phyloP scores from a whole-genome alignment of 2,329 filamentous ascomycete species.

The Diaporthe longicolla region DNA sequence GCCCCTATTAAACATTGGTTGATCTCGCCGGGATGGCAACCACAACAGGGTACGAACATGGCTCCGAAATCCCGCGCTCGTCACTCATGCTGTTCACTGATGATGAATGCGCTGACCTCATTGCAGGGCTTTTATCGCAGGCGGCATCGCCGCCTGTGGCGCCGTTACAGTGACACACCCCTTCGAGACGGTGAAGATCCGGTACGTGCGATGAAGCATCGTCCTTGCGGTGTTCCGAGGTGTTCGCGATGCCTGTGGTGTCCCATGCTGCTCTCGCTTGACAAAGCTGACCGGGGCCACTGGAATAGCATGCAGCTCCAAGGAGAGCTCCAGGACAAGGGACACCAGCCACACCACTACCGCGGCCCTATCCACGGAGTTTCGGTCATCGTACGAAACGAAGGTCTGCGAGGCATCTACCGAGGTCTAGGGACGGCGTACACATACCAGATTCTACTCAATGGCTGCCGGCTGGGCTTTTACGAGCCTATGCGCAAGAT shows the following conservation, averaged over 20 bases:
- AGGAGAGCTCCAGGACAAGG: constrained; percentile 91
- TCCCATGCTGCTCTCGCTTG: constrained; percentile 24
- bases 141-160: constrained; percentile 96
- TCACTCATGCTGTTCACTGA: constrained; percentile 1
- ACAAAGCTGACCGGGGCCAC: constrained; percentile 15
- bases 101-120: constrained; percentile 42
- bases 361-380: constrained; percentile 93
- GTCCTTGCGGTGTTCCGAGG: neutral
- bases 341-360: constrained; percentile 89
- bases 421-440: constrained; percentile 93
- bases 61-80: neutral
- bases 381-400: constrained; percentile 89
- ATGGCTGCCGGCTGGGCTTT: constrained; percentile 96
- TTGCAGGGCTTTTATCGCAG: constrained; percentile 87
- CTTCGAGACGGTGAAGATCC: constrained; percentile 99
- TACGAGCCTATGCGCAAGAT: constrained; percentile 92
- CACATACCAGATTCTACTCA: constrained; percentile 95
- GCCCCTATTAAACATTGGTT: neutral
- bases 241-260: neutral
- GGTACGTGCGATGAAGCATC: constrained; percentile 64
- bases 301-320: constrained; percentile 86
- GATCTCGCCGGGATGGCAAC: constrained; percentile 62
- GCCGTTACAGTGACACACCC: constrained; percentile 98
- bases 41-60: constrained; percentile 57
- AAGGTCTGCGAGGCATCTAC: constrained; percentile 88